Evolutionary conservation across 2,329 filamentous ascomycete species (phyloP).

Genomic region (Aureobasidium uvarum): DNA sequence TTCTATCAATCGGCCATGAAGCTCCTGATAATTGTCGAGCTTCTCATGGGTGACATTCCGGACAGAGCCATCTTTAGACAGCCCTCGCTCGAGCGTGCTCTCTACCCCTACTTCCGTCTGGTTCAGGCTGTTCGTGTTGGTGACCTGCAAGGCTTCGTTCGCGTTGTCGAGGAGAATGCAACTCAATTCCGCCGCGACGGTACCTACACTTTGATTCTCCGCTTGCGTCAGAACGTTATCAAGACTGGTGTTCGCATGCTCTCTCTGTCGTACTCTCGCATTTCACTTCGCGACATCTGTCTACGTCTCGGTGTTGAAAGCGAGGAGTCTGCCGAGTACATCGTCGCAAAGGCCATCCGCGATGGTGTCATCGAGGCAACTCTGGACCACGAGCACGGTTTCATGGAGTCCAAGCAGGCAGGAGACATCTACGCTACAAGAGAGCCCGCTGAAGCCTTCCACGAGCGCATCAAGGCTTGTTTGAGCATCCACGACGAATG

Average conservation of each 20-base stretch:
- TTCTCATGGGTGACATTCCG: conserved; percentile 98
- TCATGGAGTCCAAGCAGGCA: conserved; percentile 97
- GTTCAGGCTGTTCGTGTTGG: conserved; percentile 96
- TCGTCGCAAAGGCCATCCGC: conserved; percentile 96
- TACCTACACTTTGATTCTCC: conserved; percentile 92
- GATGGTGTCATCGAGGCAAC: conserved; percentile 97
- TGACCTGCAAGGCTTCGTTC: conserved; percentile 89
- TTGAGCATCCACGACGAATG: conserved; percentile 93
- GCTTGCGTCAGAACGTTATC: conserved; percentile 96
- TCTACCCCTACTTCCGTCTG: conserved; percentile 90
- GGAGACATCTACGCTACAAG: conserved; percentile 94
- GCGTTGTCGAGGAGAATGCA: conserved; percentile 75
- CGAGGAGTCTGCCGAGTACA: conserved; percentile 98
- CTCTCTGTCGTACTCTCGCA: conserved; percentile 95
- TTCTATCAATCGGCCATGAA: conserved; percentile 97
- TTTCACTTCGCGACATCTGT: conserved; percentile 95
- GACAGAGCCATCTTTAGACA: conserved; percentile 93
- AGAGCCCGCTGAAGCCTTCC: conserved; percentile 95
- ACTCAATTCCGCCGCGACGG: conserved; percentile 88
- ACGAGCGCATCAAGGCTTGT: conserved; percentile 91
- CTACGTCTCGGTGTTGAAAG: conserved; percentile 89
- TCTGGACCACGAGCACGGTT: conserved; percentile 88
- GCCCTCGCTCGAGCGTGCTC: conserved; percentile 76
- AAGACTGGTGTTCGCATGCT: conserved; percentile 99
- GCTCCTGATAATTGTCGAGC: conserved; percentile 91